Evolutionary conservation across 2,329 filamentous ascomycete genomes (phyloP).

Genomic region (Thielaviopsis cerberus): DNA sequence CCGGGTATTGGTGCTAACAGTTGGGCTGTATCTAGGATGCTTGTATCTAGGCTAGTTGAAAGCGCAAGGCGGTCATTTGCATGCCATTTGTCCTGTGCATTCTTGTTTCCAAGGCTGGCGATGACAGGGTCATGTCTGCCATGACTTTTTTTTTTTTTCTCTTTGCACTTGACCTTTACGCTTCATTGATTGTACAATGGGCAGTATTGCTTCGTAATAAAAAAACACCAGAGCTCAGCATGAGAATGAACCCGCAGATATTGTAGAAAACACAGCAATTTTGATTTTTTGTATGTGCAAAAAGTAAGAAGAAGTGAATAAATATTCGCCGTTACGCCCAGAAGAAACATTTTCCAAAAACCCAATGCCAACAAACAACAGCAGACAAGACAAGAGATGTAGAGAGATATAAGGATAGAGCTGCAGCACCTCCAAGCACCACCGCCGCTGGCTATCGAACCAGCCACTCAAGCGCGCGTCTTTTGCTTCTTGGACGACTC

Average conservation of each 20-base stretch:
- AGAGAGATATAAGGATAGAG: neutral
- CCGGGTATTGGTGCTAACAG: neutral
- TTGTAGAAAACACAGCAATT: too few species aligned
- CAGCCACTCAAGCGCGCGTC: conserved; percentile 13
- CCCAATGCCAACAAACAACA: conserved; percentile 9
- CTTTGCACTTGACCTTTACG: neutral
- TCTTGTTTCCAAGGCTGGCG: neutral
- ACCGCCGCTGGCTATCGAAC: neutral
- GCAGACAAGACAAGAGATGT: neutral
- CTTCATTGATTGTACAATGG: neutral
- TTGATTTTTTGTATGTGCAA: conserved; percentile 5
- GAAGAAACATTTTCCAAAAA: conserved; percentile 9
- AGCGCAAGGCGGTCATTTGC: neutral
- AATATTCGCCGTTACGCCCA: conserved; percentile 9
- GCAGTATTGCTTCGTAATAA: too few species aligned
- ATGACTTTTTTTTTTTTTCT: neutral
- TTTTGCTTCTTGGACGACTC: conserved; percentile 17
- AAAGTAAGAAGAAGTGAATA: conserved; percentile 2
- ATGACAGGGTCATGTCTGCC: neutral
- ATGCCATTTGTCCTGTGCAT: neutral
- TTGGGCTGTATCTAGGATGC: too few species aligned
- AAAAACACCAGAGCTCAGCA: too few species aligned
- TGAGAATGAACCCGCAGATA: too few species aligned
- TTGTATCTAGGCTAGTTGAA: too few species aligned
- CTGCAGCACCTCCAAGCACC: neutral